phyloP scores from a whole-genome alignment of 768 basidiomycete species.

The Boletus tylopilopsis region DNA sequence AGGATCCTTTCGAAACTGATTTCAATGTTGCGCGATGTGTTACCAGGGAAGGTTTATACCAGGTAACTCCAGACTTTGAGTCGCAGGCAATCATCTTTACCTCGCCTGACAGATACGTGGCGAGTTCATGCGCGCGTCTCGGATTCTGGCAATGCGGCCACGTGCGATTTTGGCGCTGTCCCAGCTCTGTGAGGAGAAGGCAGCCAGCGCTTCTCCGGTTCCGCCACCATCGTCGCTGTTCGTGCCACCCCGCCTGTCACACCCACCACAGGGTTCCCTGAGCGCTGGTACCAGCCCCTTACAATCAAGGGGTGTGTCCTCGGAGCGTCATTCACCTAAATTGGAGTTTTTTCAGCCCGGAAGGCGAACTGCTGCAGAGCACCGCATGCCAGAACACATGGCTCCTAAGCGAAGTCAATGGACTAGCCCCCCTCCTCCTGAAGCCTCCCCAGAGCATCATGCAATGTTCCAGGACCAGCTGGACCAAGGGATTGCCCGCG shows the following conservation, averaged over 20 bases:
- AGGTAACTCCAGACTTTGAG: slow-evolving; percentile 41
- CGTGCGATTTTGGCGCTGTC: slow-evolving; percentile 79
- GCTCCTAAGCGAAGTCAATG: slow-evolving; percentile 76
- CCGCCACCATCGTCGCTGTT: slow-evolving; percentile 39
- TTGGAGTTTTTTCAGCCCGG: slow-evolving; percentile 45
- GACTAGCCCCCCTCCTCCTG: slow-evolving; percentile 82
- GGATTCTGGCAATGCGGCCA: slow-evolving; percentile 76
- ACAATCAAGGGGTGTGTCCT: slow-evolving; percentile 41
- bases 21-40: slow-evolving; percentile 97
- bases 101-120: slow-evolving; percentile 76
- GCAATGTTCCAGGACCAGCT: slow-evolving; percentile 65
- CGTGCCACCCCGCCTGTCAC: slow-evolving; percentile 41
- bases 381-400: slow-evolving; percentile 64
- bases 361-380: slow-evolving; percentile 29
- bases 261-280: slow-evolving; percentile 69
- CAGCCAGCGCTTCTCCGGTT: slow-evolving; percentile 41
- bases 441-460: slow-evolving; percentile 64
- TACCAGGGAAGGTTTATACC: slow-evolving; percentile 93
- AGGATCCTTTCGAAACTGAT: slow-evolving; percentile 97
- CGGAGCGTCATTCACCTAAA: slow-evolving; percentile 52
- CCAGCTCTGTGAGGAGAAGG: slow-evolving; percentile 89
- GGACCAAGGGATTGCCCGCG: slow-evolving; percentile 61
- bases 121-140: slow-evolving; percentile 94
- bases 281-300: slow-evolving; percentile 60
- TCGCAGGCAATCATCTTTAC: background rate